Conservation (phyloP, 768 basidiomycete genomes). For the Boletus pseudo-olivaceus region DNA sequence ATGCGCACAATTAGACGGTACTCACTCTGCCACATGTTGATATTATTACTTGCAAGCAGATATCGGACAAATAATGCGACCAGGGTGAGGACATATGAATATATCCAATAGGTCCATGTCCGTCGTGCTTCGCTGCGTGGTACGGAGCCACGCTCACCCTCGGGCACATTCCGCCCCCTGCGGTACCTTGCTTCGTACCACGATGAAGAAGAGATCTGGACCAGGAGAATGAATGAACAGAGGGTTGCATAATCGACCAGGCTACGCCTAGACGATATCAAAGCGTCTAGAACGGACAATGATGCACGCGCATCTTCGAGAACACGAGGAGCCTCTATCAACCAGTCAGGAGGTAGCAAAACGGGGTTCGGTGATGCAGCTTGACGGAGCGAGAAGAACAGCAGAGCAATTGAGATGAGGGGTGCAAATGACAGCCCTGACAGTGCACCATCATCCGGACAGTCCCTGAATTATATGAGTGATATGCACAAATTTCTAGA, state of each 20-base stretch:
- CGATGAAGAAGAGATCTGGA: slow-evolving; percentile 77
- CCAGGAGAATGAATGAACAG: slow-evolving; percentile 73
- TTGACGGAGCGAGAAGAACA: slow-evolving; percentile 50
- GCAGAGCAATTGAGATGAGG: slow-evolving; percentile 66
- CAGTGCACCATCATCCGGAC: slow-evolving; percentile 79
- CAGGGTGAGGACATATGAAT: slow-evolving; percentile 53
- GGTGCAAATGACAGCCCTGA: slow-evolving; percentile 85
- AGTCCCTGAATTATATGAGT: slow-evolving; percentile 51
- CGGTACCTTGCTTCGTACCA: slow-evolving; percentile 60
- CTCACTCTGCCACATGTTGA: slow-evolving; percentile 73
- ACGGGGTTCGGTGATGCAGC: slow-evolving; percentile 25
- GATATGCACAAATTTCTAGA: not conserved
- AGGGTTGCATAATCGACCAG: slow-evolving; percentile 78
- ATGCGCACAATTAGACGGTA: slow-evolving; percentile 9
- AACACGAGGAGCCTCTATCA: slow-evolving; percentile 67
- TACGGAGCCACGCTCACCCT: slow-evolving; percentile 72
- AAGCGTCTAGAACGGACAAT: slow-evolving; percentile 48
- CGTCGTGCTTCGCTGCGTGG: slow-evolving; percentile 68
- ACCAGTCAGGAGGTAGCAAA: slow-evolving; percentile 62
- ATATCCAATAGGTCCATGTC: slow-evolving; percentile 60
- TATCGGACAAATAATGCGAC: slow-evolving; percentile 49
- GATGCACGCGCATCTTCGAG: slow-evolving; percentile 42
- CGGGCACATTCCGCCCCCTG: slow-evolving; percentile 41
- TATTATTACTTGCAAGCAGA: slow-evolving; percentile 37
- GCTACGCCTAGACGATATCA: slow-evolving; percentile 67